These are phyloP conservation scores for Aspergillus sparsus DNA, from an alignment of 495 filamentous ascomycete species.

Conservation along the genomic window DNA sequence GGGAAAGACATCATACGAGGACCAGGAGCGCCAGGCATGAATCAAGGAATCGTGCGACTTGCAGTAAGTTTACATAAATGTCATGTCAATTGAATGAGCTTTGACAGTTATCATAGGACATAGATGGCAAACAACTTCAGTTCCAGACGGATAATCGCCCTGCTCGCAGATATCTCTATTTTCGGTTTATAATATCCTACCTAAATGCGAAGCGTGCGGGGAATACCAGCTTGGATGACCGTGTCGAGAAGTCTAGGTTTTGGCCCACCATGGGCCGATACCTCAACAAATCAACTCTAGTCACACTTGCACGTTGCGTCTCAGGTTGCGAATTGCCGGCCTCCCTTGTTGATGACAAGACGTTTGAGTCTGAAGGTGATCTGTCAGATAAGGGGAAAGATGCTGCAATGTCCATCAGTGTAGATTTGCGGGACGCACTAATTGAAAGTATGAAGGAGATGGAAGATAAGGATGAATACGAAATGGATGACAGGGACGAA, in stretches of 20 bases:
- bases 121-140: neutral
- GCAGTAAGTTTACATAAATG: neutral
- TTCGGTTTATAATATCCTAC: neutral
- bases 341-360: slow-evolving; percentile 1
- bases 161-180: neutral
- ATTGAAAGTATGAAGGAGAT: neutral
- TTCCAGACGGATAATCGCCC: neutral
- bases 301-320: neutral
- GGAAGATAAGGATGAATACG: neutral
- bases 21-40: neutral
- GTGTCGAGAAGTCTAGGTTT: neutral
- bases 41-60: neutral
- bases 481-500: neutral
- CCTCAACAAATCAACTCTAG: neutral
- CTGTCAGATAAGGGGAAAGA: neutral
- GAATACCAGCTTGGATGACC: neutral
- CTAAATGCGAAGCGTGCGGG: neutral
- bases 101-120: neutral
- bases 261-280: slow-evolving; percentile 3
- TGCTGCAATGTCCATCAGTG: neutral
- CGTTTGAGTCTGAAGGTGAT: slow-evolving; percentile 2
- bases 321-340: neutral
- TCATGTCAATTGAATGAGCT: neutral
- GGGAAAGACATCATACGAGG: neutral
- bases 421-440: neutral